Conservation (phyloP, 1,284 basidiomycete species). For the Rhodotorula sp. region DNA sequence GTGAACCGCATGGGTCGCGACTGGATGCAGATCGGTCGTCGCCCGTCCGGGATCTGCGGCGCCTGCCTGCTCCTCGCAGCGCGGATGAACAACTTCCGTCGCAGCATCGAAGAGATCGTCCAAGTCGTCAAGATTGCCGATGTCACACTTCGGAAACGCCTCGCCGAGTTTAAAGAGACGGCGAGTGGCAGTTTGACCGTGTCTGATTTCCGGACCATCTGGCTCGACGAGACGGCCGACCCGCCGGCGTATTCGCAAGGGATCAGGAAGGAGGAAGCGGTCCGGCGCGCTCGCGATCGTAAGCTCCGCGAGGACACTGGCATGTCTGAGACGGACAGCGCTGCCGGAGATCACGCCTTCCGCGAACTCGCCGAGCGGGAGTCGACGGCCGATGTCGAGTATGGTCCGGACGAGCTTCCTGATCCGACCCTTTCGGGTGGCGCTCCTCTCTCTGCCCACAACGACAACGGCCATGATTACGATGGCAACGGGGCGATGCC, state of each 20-base stretch:
- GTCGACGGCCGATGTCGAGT: constrained; percentile 8
- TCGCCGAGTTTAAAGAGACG: constrained; percentile 94
- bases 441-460: neutral
- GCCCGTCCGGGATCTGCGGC: constrained; percentile 96
- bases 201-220: constrained; percentile 85
- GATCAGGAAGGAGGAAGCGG: constrained; percentile 65
- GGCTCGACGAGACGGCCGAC: constrained; percentile 86
- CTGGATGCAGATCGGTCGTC: constrained; percentile 93
- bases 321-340: constrained; percentile 34
- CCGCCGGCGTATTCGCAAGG: constrained; percentile 82
- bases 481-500: constrained; percentile 23
- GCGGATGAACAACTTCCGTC: constrained; percentile 95
- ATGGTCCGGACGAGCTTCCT: neutral
- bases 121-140: constrained; percentile 99
- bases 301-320: constrained; percentile 29
- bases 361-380: constrained; percentile 31
- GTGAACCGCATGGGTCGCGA: constrained; percentile 93
- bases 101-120: constrained; percentile 90
- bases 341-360: constrained; percentile 23
- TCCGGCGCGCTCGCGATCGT: constrained; percentile 48
- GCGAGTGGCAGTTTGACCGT: constrained; percentile 81
- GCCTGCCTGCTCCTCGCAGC: constrained; percentile 92
- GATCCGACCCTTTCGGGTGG: neutral
- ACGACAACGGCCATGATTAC: neutral
- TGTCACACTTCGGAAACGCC: constrained; percentile 82